Evolutionary conservation across 176 grass and related monocot genomes (phyloP).

Genomic region (Oropetium thomaeum): DNA sequence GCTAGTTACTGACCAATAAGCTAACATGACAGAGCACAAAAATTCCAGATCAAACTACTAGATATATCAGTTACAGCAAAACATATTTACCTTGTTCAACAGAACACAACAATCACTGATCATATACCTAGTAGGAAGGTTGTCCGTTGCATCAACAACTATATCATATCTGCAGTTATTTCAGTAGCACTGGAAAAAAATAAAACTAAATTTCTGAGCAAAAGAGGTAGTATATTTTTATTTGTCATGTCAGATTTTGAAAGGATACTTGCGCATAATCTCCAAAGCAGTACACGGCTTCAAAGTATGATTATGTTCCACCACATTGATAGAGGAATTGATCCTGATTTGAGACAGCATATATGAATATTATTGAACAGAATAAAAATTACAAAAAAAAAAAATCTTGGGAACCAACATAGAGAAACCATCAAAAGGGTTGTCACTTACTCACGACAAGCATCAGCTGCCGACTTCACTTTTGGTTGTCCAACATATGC

Average conservation of each 20-base stretch:
- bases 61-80: not conserved
- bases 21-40: not conserved
- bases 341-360: slow-evolving; percentile 59
- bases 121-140: slow-evolving; percentile 93
- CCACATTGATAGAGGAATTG: slow-evolving; percentile 84
- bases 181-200: slow-evolving; percentile 62
- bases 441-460: slow-evolving; percentile 83
- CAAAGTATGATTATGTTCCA: slow-evolving; percentile 75
- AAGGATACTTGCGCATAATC: slow-evolving; percentile 84
- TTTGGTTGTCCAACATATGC: slow-evolving; percentile 71
- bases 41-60: slow-evolving; percentile 14
- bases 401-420: not conserved
- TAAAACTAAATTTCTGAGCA: not conserved
- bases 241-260: slow-evolving; percentile 15
- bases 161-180: slow-evolving; percentile 74
- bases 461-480: slow-evolving; percentile 85
- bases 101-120: slow-evolving; percentile 95
- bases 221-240: not conserved
- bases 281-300: slow-evolving; percentile 68
- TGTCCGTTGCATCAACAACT: slow-evolving; percentile 93
- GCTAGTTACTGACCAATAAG: not conserved
- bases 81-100: slow-evolving; percentile 65
- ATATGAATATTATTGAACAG: slow-evolving; percentile 19
- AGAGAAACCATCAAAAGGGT: not conserved
- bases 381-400: slow-evolving; percentile 6